Base-by-base conservation (phyloP, 805 yeast genomes). In the Candida nonsorbophila region DNA sequence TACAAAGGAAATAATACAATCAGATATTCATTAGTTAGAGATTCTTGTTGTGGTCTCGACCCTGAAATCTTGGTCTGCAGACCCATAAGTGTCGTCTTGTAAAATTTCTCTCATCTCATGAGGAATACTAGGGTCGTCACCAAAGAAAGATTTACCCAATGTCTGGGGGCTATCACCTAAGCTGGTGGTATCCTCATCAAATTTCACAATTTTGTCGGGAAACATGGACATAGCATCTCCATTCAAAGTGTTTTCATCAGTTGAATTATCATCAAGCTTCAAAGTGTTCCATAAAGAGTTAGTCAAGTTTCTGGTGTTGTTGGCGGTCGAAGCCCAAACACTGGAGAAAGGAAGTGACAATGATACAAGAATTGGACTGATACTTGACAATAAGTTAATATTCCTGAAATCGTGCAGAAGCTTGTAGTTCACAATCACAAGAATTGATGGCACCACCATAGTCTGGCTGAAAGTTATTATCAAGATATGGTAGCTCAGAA, bases 381-480 rank as follows among this genome's bases (percentile, higher is more conserved):
- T 27, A 27, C 37, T 39, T n/a, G 30, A 21, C 5, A 37, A 29
- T 12, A 39, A 32, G 27, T 36, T 37, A 13, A 23, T 25, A 16
- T 36, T 29, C 3, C 16, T 22, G 11, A 22, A 33, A 12, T 17
- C 18, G 3, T 7, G 10, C 4, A 24, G 16, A 10, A 36, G 22
- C 5, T 36, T 29, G 24, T 35, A 72, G 14, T 79, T 72, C 19
- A 78, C 46, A 25, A 86, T 66, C 18, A 81, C 72, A 28, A 90
- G 43, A 7, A 79, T 53, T 0, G 92, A 74, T 3, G 97, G 97
- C 12, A 85, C 58, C 7, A 87, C 52, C 69, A 88, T 72, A 0
- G 95, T 78, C 53, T 92, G 97, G 9, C 76, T 57, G 0, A 85
- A 62, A 90, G 84, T 84, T 31, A 88, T 80, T 34, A 85, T 57